These are phyloP conservation scores for Colletotrichum tabaci DNA, from an alignment of 2,329 filamentous ascomycete genomes.

Conservation along the genomic window DNA sequence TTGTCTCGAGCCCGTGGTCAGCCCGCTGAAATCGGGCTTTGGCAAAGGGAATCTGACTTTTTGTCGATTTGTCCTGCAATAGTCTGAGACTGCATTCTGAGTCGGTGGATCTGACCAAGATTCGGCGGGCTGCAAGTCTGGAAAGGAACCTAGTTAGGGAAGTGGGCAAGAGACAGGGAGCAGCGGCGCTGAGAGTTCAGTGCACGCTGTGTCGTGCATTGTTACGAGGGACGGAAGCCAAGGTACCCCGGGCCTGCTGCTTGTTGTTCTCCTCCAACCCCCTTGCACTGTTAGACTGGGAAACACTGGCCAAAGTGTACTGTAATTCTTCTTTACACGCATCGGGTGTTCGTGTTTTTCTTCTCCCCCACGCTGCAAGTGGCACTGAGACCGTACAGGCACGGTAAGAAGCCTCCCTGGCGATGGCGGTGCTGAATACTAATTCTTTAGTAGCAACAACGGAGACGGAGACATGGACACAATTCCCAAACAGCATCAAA, in stretches of 20 bases:
- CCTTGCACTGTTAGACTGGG: background rate
- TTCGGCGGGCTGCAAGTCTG: conserved; percentile 22
- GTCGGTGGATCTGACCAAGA: conserved; percentile 29
- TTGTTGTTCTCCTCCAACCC: background rate
- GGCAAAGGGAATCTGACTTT: conserved; percentile 34
- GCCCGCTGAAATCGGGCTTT: conserved; percentile 10
- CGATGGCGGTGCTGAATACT: background rate
- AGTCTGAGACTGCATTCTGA: conserved; percentile 27
- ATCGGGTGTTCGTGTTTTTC: background rate
- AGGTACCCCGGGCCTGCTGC: background rate
- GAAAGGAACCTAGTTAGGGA: conserved; percentile 5
- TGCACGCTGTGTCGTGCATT: conserved; percentile 23
- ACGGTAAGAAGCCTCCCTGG: background rate
- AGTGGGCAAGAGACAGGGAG: conserved; percentile 16
- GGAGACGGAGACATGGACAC: background rate
- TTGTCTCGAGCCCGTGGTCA: conserved; percentile 23
- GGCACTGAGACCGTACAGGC: background rate
- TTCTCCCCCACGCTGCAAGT: background rate
- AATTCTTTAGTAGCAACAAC: conserved; percentile 7
- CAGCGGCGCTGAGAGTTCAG: conserved; percentile 16
- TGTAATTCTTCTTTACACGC: too few species aligned
- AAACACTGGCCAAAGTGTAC: background rate
- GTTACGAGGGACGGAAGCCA: conserved; percentile 5
- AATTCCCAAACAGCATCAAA: background rate
- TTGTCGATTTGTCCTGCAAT: conserved; percentile 30